Percentiles rank a stretch among this genome's conserved stretches.
These are phyloP conservation scores for Parathielavia appendiculata DNA, from an alignment of 495 filamentous ascomycete genomes.

Conservation along the genomic window DNA sequence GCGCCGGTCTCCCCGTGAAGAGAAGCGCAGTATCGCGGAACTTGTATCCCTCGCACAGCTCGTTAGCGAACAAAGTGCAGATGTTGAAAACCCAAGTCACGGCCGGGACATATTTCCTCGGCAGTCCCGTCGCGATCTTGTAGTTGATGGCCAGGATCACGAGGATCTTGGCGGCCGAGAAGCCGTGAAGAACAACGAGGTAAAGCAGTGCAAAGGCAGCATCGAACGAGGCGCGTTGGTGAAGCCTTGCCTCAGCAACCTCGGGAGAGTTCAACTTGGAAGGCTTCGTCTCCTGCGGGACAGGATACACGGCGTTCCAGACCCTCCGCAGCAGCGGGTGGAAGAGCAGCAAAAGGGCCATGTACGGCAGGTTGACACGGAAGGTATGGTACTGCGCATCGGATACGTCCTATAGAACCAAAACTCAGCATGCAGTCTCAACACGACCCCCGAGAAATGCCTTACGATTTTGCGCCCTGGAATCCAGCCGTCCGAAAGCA, in stretches of 20 bases:
- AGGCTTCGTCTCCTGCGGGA: conserved; percentile 19
- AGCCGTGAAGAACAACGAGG: conserved; percentile 72
- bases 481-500: conserved; percentile 84
- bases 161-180: conserved; percentile 77
- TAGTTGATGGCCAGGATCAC: conserved; percentile 78
- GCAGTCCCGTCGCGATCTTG: conserved; percentile 63
- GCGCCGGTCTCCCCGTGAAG: conserved; percentile 37
- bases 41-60: conserved; percentile 72
- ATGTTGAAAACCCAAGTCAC: conserved; percentile 97
- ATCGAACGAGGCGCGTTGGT: conserved; percentile 81
- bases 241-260: conserved; percentile 60
- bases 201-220: conserved; percentile 75
- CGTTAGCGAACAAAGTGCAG: conserved; percentile 79
- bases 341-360: conserved; percentile 61
- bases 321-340: conserved; percentile 73
- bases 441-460: background rate
- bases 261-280: conserved; percentile 25
- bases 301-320: conserved; percentile 51
- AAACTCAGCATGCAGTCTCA: background rate
- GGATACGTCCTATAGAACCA: conserved; percentile 66
- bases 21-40: conserved; percentile 56
- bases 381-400: conserved; percentile 86
- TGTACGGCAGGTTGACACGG: conserved; percentile 78
- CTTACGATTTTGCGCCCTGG: conserved; percentile 85
- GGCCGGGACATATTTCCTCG: conserved; percentile 59